Conservation (phyloP, 805 yeast species). For the Torulaspora indica region DNA sequence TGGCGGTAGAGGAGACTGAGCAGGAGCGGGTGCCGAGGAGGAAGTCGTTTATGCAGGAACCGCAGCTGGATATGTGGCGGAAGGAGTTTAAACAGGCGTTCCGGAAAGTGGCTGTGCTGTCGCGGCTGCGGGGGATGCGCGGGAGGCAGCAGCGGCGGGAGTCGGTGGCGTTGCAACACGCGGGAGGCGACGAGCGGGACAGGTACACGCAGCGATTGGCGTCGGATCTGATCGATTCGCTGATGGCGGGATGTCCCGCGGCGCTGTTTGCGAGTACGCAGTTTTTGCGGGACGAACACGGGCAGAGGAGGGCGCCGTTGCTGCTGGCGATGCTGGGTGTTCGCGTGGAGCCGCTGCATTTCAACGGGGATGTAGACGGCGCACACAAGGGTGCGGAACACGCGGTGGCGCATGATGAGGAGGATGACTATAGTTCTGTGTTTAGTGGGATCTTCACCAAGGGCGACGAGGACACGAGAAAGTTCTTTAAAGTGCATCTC, state of each 20-base stretch:
- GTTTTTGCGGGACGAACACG: constrained; percentile 70
- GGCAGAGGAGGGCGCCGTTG: constrained; percentile 75
- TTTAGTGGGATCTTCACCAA: constrained; percentile 7
- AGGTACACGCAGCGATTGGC: constrained; percentile 31
- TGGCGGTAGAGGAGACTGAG: constrained; percentile 2
- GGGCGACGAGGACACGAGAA: constrained; percentile 32
- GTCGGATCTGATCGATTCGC: constrained; percentile 46
- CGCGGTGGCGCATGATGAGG: not conserved
- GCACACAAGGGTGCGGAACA: not conserved
- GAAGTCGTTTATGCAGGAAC: constrained; percentile 13
- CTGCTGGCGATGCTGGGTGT: constrained; percentile 68
- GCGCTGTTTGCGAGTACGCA: constrained; percentile 70
- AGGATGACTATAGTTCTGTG: constrained; percentile 9
- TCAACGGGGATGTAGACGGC: not conserved
- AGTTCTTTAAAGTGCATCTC: constrained; percentile 57
- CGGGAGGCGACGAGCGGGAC: constrained; percentile 14
- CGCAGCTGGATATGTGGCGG: constrained; percentile 25
- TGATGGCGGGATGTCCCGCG: constrained; percentile 67
- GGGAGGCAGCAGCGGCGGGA: constrained; percentile 3
- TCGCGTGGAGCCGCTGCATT: constrained; percentile 41
- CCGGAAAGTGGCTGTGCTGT: constrained; percentile 11
- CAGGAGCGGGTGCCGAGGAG: constrained; percentile 2
- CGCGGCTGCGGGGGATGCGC: constrained; percentile 8
- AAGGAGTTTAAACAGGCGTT: constrained; percentile 32
- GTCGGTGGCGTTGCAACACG: constrained; percentile 1